phyloP scores from a whole-genome alignment of 2,329 filamentous ascomycete species.

The Gyromitra esculenta region DNA sequence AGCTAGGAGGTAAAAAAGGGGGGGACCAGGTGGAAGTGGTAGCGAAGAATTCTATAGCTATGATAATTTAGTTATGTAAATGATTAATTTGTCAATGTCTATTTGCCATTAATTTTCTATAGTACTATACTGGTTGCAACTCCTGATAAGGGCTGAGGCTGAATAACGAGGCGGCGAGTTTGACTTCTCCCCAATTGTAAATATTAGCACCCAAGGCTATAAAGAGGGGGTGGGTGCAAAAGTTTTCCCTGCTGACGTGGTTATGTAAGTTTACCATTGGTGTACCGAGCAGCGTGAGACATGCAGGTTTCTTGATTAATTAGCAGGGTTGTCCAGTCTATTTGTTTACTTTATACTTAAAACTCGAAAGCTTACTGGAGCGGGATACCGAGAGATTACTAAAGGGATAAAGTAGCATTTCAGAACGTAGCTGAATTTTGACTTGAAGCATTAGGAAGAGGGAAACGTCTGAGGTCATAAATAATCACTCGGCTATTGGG shows the following conservation, averaged over 20 bases:
- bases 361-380: background rate
- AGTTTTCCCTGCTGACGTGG: conserved; percentile 39
- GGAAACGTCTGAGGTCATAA: conserved; percentile 14
- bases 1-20: background rate
- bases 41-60: conserved; percentile 17
- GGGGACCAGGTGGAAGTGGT: background rate
- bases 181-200: background rate
- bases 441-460: conserved; percentile 9
- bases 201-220: conserved; percentile 18
- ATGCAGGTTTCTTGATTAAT: conserved; percentile 29
- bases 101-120: background rate
- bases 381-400: background rate
- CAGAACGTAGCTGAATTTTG: background rate
- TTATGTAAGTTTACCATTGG: conserved; percentile 33
- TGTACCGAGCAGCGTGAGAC: conserved; percentile 12
- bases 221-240: conserved; percentile 34
- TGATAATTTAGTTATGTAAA: conserved; percentile 33
- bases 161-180: background rate
- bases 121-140: background rate
- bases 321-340: conserved; percentile 24
- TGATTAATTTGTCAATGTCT: conserved; percentile 27
- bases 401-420: conserved; percentile 1
- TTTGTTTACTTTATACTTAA: conserved; percentile 13
- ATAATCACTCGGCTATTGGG: conserved; percentile 11
- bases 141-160: background rate